Conservation (phyloP, 345 rosid genomes). For the Hibiscus trionum region DNA sequence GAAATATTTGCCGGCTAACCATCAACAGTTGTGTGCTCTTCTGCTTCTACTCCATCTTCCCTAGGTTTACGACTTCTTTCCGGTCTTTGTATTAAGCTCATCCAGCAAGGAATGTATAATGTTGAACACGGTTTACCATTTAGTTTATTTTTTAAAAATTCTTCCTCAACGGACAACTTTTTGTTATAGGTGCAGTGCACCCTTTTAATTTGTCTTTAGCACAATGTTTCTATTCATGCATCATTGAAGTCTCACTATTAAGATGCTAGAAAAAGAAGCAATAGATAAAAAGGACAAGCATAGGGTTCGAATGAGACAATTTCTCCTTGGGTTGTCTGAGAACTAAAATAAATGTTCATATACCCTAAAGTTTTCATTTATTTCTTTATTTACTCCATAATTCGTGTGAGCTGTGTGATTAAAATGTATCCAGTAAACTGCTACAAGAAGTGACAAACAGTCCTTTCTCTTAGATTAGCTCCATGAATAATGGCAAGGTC, state of each 20-base stretch:
- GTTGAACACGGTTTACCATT: background rate
- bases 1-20: background rate
- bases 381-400: background rate
- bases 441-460: background rate
- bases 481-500: background rate
- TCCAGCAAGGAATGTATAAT: background rate
- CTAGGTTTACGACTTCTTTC: background rate
- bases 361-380: background rate
- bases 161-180: background rate
- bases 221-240: background rate
- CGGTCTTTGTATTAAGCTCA: background rate
- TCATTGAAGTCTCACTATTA: background rate
- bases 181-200: background rate
- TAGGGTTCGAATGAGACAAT: background rate
- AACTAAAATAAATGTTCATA: background rate
- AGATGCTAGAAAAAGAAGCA: background rate
- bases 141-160: background rate
- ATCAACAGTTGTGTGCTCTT: background rate
- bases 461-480: background rate
- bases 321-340: background rate
- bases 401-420: background rate
- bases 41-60: background rate
- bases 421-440: background rate
- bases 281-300: background rate
- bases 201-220: background rate